Evolutionary conservation across 2,329 filamentous ascomycete species (phyloP).

Genomic region (Nigrospora sphaerica): DNA sequence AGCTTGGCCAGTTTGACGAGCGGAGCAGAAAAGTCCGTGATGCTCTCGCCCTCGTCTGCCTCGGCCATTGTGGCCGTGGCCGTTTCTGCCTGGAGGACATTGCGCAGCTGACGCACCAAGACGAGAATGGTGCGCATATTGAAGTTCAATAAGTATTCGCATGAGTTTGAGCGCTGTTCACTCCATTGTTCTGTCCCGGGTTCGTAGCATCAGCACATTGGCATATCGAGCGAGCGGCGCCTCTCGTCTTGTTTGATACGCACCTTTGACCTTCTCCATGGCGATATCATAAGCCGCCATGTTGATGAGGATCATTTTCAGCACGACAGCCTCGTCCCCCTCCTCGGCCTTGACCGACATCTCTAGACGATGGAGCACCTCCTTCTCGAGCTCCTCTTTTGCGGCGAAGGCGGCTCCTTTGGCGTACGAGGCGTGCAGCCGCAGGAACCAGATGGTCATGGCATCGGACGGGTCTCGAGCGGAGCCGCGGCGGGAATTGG

Average conservation of each 20-base stretch:
- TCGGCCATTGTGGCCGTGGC: conserved; percentile 12
- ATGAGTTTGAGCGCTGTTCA: conserved; percentile 36
- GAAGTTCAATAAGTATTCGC: conserved; percentile 64
- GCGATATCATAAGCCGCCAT: conserved; percentile 77
- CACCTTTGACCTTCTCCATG: conserved; percentile 51
- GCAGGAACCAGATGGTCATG: conserved; percentile 74
- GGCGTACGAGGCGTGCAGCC: conserved; percentile 79
- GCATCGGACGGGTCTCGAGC: conserved; percentile 52
- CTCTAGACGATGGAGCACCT: conserved; percentile 72
- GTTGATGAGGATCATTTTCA: conserved; percentile 79
- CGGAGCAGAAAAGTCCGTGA: conserved; percentile 25
- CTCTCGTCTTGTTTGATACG: conserved; percentile 10
- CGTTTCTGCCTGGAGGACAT: conserved; percentile 53
- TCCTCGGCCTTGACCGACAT: conserved; percentile 62
- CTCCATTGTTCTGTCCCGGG: conserved; percentile 35
- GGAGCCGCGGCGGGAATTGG: conserved; percentile 22
- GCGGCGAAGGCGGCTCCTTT: conserved; percentile 67
- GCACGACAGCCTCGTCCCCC: conserved; percentile 54
- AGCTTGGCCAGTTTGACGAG: conserved; percentile 41
- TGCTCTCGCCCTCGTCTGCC: conserved; percentile 11
- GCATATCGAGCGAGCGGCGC: too few species aligned
- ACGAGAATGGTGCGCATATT: conserved; percentile 72
- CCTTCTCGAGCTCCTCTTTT: conserved; percentile 75
- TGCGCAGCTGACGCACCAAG: conserved; percentile 62
- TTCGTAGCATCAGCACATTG: too few species aligned